phyloP scores from a whole-genome alignment of 163 green algal genomes.

The Scenedesmus sp. region DNA sequence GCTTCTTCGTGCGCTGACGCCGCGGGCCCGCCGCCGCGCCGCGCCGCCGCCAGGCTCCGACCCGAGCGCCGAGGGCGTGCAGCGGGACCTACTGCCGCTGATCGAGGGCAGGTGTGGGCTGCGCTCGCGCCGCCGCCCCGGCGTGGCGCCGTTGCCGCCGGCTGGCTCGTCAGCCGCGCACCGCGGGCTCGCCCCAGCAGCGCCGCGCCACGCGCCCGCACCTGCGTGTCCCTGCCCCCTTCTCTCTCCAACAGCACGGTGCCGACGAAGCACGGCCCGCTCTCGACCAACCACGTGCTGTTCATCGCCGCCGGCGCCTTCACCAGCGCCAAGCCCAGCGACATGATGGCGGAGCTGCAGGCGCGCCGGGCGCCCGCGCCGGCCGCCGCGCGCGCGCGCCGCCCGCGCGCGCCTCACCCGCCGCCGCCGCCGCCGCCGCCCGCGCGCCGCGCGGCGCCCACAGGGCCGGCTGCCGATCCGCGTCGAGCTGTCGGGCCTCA shows the following conservation, averaged over 20 bases:
- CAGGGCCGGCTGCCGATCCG: constrained; percentile 94
- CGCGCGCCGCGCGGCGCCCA: neutral
- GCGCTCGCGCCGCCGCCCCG: constrained; percentile 49
- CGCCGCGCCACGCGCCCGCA: neutral
- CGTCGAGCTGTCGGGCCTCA: constrained; percentile 84
- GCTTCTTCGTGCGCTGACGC: neutral
- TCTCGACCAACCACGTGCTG: constrained; percentile 96
- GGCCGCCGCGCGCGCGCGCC: neutral
- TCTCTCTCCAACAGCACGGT: constrained; percentile 53
- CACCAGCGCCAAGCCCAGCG: constrained; percentile 85
- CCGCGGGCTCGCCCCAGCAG: too few species aligned
- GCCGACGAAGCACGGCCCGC: constrained; percentile 90
- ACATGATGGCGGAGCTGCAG: constrained; percentile 88
- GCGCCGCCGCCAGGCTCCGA: constrained; percentile 61
- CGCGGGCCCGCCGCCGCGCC: neutral
- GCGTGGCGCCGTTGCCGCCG: constrained; percentile 86
- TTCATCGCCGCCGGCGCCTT: constrained; percentile 90
- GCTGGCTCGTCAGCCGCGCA: too few species aligned
- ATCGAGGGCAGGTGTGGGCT: too few species aligned
- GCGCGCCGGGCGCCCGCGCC: neutral
- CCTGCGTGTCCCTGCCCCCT: neutral
- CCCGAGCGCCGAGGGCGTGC: constrained; percentile 81
- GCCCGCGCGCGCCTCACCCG: neutral
- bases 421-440: neutral
- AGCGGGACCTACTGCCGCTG: constrained; percentile 50